Base-by-base conservation (phyloP, 2,329 filamentous ascomycete genomes). In the Botrytis pseudocinerea region DNA sequence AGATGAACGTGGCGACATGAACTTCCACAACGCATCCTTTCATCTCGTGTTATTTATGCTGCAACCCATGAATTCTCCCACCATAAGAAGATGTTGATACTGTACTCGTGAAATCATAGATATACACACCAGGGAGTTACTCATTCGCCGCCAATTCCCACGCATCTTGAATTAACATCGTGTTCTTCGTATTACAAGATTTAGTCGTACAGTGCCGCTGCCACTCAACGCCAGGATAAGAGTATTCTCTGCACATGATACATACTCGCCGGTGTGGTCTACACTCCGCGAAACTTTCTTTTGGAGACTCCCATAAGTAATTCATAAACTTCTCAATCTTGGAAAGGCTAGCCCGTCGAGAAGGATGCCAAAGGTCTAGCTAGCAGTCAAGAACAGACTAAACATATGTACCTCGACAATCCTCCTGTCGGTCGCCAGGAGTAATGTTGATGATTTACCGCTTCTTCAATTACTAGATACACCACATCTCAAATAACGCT, bases 1-100 rank as follows among this genome's bases (percentile, higher is more conserved):
- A 68, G 35, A 68, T 32, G 64, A 68, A 42, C 16, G 46, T 68
- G 46, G 64, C 64, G 48, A 42, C 42, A 68, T 42, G 16, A 42
- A 42, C 35, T 68, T 68, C 35, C 48, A 57, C 64, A 9, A 57
- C 18, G 25, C 38, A 68, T 42, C 48, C 48, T 68, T 65, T 68
- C 46, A 68, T 68, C 64, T 66, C 64, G 64, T 57, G 48, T 57
- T 9, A 57, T 68, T 57, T 32, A 68, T 68, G 65, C 65, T 42
- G 48, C 42, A 54, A 65, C 48, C 64, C 46, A 25, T 68, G 46
- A 25, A 28, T 22, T 68, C 16, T 57, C 14, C 25, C 35, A 68
- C 35, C 42, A 20, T 20, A 16, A 22, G 28, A 38, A 25, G 64
- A 54, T 32, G 48, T 40, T 12, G 32, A 35, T 25, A 28, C 28